Evolutionary conservation across 2,329 filamentous ascomycete genomes (phyloP).

Genomic region (Orbilia javanica): DNA sequence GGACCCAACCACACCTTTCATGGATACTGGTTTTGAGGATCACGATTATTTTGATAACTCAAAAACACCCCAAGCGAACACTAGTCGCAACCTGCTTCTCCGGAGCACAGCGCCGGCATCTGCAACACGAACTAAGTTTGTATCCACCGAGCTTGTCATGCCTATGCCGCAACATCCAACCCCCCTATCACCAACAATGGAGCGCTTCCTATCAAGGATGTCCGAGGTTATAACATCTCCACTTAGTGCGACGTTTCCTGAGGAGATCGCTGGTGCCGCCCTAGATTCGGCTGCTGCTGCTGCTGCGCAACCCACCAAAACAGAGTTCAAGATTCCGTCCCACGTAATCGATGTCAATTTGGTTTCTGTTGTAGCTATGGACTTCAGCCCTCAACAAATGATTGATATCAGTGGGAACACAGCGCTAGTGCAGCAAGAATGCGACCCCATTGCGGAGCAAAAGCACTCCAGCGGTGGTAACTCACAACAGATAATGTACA

Average conservation of each 20-base stretch:
- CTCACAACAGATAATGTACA: constrained; percentile 55
- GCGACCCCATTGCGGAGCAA: constrained; percentile 51
- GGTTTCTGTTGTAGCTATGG: constrained; percentile 55
- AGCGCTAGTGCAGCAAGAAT: constrained; percentile 54
- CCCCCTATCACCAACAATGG: constrained; percentile 56
- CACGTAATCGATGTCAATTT: constrained; percentile 58
- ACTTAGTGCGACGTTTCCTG: constrained; percentile 44
- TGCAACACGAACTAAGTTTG: constrained; percentile 43
- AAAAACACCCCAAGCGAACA: constrained; percentile 47
- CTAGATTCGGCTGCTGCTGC: constrained; percentile 17
- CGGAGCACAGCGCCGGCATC: constrained; percentile 34
- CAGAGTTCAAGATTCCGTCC: constrained; percentile 51
- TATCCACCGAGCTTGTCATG: constrained; percentile 56
- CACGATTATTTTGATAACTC: constrained; percentile 49
- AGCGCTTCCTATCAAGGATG: constrained; percentile 53
- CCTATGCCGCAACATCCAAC: constrained; percentile 56
- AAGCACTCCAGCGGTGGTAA: constrained; percentile 27
- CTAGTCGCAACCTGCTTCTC: constrained; percentile 47
- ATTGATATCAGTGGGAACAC: constrained; percentile 55
- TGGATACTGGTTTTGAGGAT: constrained; percentile 56
- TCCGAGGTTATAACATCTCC: constrained; percentile 54
- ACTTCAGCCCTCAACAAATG: constrained; percentile 56
- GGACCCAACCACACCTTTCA: constrained; percentile 42
- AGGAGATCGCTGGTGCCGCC: constrained; percentile 11
- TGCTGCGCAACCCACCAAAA: constrained; percentile 9